These are phyloP conservation scores for Phycomyces nitens DNA, from an alignment of 192 early-diverging fungal genomes.

Conservation along the genomic window DNA sequence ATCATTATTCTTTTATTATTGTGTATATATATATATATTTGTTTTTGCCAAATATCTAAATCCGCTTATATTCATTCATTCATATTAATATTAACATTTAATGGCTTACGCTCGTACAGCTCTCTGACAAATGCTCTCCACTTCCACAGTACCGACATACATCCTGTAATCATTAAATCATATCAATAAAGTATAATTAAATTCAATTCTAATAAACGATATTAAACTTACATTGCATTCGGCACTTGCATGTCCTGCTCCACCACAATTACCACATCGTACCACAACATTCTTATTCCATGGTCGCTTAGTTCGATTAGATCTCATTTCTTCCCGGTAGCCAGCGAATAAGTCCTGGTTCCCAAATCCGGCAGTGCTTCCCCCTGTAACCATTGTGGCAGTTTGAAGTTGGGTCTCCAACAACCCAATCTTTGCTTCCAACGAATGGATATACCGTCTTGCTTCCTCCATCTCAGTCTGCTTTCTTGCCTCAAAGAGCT, in stretches of 20 bases:
- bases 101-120: not conserved
- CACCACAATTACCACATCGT: conserved; percentile 51
- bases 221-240: conserved; percentile 32
- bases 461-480: conserved; percentile 50
- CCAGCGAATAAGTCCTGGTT: conserved; percentile 30
- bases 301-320: conserved; percentile 18
- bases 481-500: conserved; percentile 30
- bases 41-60: not conserved
- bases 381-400: not conserved
- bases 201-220: not conserved
- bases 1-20: not conserved
- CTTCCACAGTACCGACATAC: conserved; percentile 27
- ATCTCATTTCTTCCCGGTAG: conserved; percentile 21
- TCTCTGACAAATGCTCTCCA: conserved; percentile 20
- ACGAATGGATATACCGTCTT: conserved; percentile 43
- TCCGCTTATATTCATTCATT: too few relatives aligned
- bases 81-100: not conserved
- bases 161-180: not conserved
- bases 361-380: conserved; percentile 18
- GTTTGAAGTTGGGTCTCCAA: conserved; percentile 6
- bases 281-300: conserved; percentile 20
- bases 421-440: conserved; percentile 17
- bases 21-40: not conserved
- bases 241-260: conserved; percentile 42
- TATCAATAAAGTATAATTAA: not conserved